Base-by-base conservation (phyloP, 345 rosid species). In the Salix dunnii region DNA sequence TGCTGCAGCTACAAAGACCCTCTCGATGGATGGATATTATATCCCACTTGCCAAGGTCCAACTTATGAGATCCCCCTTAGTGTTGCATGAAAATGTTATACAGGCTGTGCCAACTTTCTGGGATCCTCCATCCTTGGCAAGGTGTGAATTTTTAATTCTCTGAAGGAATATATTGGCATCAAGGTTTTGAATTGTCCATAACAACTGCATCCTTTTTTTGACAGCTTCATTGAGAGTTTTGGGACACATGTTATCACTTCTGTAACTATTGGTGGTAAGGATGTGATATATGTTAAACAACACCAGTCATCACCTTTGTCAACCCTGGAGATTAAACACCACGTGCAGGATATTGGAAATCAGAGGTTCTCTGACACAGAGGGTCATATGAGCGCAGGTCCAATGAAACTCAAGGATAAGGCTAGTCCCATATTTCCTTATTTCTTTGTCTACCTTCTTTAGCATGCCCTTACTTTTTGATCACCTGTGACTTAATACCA, bases 251-350 rank as follows among this genome's bases (percentile, higher is more conserved):
- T 90, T 55, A 85, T 90, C 51, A 82, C 90, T 35, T 91, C 96
- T 30, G 87, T 89, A 65, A 90, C 96, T 62, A 83, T 91, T 67
- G 96, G 96, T 58, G 92, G 96, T 63, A 91, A 88, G 84, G 96
- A 91, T 85, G 84, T 85, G 80, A 86, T 88, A 81, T 91, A 88
- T 60, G 81, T 91, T 77, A 90, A 86, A 81, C 93, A 91, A n/a
- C 96, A 90, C 76, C 85, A 82, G 12, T 84, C 96, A 51, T 91
- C 96, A 10, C 86, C 90, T 72, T 83, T 91, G 78, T 84, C 93
- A 46, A 77, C 83, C 71, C 61, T 72, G 78, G 96, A 90, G 75
- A 79, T 91, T 53, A 90, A 91, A 77, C 85, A 73, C 77, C 88
- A 91, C 77, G 88, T 87, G 35, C 88, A 80, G 81, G 91, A 91